Evolutionary conservation across 495 filamentous ascomycete genomes (phyloP).

Genomic region (Penicillium herquei): DNA sequence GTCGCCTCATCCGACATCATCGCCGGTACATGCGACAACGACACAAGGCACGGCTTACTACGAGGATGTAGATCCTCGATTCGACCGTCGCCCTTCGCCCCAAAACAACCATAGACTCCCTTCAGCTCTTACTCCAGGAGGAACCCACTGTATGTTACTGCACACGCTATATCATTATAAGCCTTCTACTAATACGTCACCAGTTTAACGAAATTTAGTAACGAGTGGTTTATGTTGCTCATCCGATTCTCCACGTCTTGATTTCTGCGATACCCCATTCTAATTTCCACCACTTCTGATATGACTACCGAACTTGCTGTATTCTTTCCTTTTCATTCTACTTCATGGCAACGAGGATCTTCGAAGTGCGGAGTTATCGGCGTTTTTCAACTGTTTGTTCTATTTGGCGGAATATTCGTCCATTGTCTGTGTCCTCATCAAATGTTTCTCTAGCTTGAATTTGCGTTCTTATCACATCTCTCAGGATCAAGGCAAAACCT

Average conservation of each 20-base stretch:
- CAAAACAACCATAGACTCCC: slow-evolving; percentile 26
- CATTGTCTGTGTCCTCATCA: neutral
- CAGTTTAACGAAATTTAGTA: slow-evolving; percentile 17
- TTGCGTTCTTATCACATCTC: neutral
- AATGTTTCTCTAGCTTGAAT: neutral
- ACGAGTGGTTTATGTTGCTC: slow-evolving; percentile 2
- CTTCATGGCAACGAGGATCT: slow-evolving; percentile 16
- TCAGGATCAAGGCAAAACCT: slow-evolving; percentile 4
- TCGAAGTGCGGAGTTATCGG: slow-evolving; percentile 21
- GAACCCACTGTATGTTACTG: slow-evolving; percentile 30
- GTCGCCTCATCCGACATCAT: slow-evolving; percentile 12
- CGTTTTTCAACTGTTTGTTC: neutral
- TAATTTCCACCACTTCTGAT: slow-evolving; percentile 11
- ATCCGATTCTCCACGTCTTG: slow-evolving; percentile 7
- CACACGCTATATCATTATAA: neutral
- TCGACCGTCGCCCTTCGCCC: slow-evolving; percentile 52
- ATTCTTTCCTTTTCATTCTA: slow-evolving; percentile 8
- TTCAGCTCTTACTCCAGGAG: slow-evolving; percentile 36
- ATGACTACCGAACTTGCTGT: slow-evolving; percentile 2
- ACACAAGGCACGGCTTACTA: slow-evolving; percentile 61
- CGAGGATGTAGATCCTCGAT: slow-evolving; percentile 92
- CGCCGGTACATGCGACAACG: slow-evolving; percentile 7
- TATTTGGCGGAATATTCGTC: neutral
- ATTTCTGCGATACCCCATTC: slow-evolving; percentile 25
- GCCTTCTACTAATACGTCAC: neutral